Conservation (phyloP, 2,329 filamentous ascomycete genomes). For the Monilinia laxa region DNA sequence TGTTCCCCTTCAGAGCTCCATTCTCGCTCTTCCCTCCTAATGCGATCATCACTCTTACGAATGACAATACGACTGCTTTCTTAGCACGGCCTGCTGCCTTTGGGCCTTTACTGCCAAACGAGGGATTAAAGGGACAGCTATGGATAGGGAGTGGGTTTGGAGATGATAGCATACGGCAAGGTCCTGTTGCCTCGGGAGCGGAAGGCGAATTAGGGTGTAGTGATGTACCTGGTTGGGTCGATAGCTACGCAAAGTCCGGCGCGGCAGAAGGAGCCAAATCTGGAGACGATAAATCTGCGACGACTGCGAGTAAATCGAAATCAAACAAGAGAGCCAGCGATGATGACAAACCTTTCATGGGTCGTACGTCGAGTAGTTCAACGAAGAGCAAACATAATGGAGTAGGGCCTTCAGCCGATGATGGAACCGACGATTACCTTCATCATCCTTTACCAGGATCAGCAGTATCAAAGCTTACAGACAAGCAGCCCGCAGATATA, state of each 20-base stretch:
- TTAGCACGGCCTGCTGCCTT: conserved; percentile 90
- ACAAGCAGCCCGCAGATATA: conserved; percentile 30
- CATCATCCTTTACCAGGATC: conserved; percentile 51
- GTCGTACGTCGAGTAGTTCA: conserved; percentile 30
- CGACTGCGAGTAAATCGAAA: conserved; percentile 45
- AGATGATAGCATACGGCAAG: conserved; percentile 68
- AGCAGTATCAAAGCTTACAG: conserved; percentile 43
- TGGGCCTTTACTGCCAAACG: conserved; percentile 72
- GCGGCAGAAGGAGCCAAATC: conserved; percentile 30
- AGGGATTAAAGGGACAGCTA: conserved; percentile 81
- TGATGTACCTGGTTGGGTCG: conserved; percentile 86
- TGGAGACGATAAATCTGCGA: conserved; percentile 31
- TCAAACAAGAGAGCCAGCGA: conserved; percentile 43
- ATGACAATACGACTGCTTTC: conserved; percentile 98
- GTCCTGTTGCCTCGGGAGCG: conserved; percentile 50
- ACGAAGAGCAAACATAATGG: conserved; percentile 29
- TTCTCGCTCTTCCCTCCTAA: conserved; percentile 92
- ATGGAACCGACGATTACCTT: conserved; percentile 84
- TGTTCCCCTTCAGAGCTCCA: conserved; percentile 72
- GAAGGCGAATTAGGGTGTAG: conserved; percentile 92
- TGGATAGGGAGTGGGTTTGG: conserved; percentile 94
- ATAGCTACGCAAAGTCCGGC: conserved; percentile 51
- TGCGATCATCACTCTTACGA: conserved; percentile 91
- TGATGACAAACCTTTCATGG: conserved; percentile 31
- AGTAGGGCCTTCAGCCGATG: conserved; percentile 49